Percentiles rank a stretch among this genome's conserved stretches.
Conservation (phyloP, 495 filamentous ascomycete species). For the Staphylotrichum tortipilum region DNA sequence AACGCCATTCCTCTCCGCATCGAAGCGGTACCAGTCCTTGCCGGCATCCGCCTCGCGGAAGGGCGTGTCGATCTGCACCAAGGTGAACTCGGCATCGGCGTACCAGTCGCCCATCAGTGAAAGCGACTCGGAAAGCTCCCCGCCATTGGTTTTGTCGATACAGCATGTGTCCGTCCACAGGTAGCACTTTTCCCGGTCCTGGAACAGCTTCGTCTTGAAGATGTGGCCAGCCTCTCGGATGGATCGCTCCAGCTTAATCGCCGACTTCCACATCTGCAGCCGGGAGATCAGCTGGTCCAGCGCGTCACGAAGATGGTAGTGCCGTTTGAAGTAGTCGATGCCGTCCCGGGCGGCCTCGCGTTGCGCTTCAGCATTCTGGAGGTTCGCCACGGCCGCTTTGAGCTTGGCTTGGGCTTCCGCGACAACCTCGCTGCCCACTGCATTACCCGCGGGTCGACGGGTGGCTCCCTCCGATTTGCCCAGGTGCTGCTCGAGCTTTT, state of each 20-base stretch:
- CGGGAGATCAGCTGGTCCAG: constrained; percentile 29
- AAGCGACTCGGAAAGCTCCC: constrained; percentile 35
- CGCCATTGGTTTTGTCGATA: constrained; percentile 36
- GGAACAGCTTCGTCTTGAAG: constrained; percentile 30
- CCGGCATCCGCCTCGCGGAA: constrained; percentile 13
- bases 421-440: constrained; percentile 5
- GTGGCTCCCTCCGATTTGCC: background rate
- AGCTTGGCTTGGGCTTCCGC: constrained; percentile 8
- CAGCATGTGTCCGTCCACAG: constrained; percentile 44
- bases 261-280: constrained; percentile 32
- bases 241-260: constrained; percentile 31
- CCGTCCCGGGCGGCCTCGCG: constrained; percentile 8
- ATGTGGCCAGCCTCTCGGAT: constrained; percentile 27
- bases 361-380: constrained; percentile 2
- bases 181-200: constrained; percentile 30
- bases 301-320: constrained; percentile 25
- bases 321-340: constrained; percentile 21
- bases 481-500: background rate
- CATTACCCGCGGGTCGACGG: too few relatives aligned
- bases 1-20: constrained; percentile 3
- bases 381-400: background rate
- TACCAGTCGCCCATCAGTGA: constrained; percentile 45
- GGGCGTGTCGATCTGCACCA: constrained; percentile 38
- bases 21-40: constrained; percentile 22
- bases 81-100: constrained; percentile 36